Conservation (phyloP, 768 basidiomycete genomes). For the Leccinellum luteum region DNA sequence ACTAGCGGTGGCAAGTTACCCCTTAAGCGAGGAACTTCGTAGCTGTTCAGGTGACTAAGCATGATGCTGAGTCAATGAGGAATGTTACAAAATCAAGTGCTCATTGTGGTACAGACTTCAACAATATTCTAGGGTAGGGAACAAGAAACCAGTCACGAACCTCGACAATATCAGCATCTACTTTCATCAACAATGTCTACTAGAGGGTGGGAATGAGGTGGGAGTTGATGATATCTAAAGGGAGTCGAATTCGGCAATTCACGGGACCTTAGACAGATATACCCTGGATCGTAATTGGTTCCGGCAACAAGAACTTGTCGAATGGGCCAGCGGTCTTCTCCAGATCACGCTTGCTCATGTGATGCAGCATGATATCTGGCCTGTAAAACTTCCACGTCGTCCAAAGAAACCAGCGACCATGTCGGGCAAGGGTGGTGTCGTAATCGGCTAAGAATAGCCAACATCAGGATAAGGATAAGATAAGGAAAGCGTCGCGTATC, state of each 20-base stretch:
- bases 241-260: neutral
- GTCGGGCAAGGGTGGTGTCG: slow-evolving; percentile 57
- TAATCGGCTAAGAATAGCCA: slow-evolving; percentile 51
- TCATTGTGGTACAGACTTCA: neutral
- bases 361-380: slow-evolving; percentile 40
- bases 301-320: slow-evolving; percentile 34
- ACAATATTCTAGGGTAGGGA: neutral
- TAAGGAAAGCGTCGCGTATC: slow-evolving; percentile 13
- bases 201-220: neutral
- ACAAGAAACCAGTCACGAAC: neutral
- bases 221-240: too few relatives aligned
- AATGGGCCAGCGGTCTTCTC: slow-evolving; percentile 57
- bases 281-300: slow-evolving; percentile 21
- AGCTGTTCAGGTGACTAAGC: slow-evolving; percentile 23
- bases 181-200: neutral
- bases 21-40: neutral
- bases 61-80: slow-evolving; percentile 4
- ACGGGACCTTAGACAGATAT: slow-evolving; percentile 9
- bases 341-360: slow-evolving; percentile 32
- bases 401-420: slow-evolving; percentile 74
- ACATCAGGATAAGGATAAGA: neutral
- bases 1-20: neutral
- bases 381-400: slow-evolving; percentile 61
- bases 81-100: neutral
- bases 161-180: neutral